These are phyloP conservation scores for Strombidium stylifer DNA, from an alignment of 73 alveolate genomes.

Conservation along the genomic window DNA sequence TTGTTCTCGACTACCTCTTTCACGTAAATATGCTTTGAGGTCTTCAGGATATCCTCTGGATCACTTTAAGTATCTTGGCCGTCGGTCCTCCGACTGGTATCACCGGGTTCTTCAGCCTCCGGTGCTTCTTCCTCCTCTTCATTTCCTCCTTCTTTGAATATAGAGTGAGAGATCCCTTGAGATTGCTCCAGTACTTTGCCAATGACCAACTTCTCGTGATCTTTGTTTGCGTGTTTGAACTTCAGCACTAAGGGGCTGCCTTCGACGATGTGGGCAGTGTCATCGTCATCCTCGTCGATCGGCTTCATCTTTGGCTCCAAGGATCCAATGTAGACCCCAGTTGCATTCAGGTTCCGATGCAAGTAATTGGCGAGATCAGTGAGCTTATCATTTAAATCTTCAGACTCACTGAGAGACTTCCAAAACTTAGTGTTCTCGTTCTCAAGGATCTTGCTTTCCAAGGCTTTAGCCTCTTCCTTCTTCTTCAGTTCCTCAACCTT, in stretches of 20 bases:
- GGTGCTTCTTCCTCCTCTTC: conserved; percentile 58
- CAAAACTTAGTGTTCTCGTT: conserved; percentile 24
- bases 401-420: conserved; percentile 9
- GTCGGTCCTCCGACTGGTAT: conserved; percentile 38
- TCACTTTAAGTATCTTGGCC: conserved; percentile 63
- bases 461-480: conserved; percentile 27
- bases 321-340: conserved; percentile 94
- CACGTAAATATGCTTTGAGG: conserved; percentile 63
- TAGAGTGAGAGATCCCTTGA: background rate
- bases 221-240: conserved; percentile 83
- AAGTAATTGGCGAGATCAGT: conserved; percentile 69
- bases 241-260: conserved; percentile 77
- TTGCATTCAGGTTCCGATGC: conserved; percentile 70
- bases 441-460: too few species aligned
- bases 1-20: conserved; percentile 88
- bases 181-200: background rate
- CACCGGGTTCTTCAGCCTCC: conserved; percentile 52
- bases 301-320: conserved; percentile 69
- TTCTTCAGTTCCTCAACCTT: conserved; percentile 15
- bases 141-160: conserved; percentile 58
- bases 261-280: conserved; percentile 92
- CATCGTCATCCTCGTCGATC: conserved; percentile 86
- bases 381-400: conserved; percentile 67
- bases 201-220: conserved; percentile 63
- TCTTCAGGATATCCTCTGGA: conserved; percentile 66